phyloP scores from a whole-genome alignment of 2,329 filamentous ascomycete species.

The Curvularia sp. region DNA sequence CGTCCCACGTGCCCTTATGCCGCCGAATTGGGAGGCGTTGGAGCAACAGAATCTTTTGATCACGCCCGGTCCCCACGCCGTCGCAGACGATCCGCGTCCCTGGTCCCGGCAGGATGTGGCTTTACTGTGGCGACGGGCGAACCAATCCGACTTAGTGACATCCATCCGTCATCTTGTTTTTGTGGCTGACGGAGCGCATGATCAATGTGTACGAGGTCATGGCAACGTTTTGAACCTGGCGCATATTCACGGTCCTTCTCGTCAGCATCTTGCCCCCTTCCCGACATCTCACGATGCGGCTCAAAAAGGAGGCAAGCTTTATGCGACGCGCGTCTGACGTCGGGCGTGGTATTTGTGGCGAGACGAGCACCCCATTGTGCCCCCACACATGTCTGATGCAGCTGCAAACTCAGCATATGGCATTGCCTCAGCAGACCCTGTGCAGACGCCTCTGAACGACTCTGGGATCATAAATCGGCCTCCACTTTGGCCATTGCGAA shows the following conservation, averaged over 20 bases:
- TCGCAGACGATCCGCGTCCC: conserved; percentile 16
- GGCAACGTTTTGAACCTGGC: conserved; percentile 10
- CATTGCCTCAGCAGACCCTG: background rate
- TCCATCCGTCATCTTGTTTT: conserved; percentile 8
- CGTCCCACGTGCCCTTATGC: conserved; percentile 43
- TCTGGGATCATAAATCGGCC: background rate
- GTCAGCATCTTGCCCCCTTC: conserved; percentile 7
- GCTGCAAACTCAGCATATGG: background rate
- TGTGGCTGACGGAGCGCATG: conserved; percentile 6
- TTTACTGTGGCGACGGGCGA: conserved; percentile 30
- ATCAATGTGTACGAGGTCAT: conserved; percentile 5
- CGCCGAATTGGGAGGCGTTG: conserved; percentile 35
- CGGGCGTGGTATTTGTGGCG: conserved; percentile 26
- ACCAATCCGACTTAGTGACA: conserved; percentile 7
- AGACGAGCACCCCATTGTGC: conserved; percentile 18
- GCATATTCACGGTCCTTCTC: conserved; percentile 7
- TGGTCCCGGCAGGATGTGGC: conserved; percentile 21
- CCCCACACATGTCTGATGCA: conserved; percentile 9
- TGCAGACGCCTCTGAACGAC: background rate
- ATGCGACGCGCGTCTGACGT: conserved; percentile 37
- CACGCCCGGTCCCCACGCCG: conserved; percentile 27
- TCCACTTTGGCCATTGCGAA: conserved; percentile 7
- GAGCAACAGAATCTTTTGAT: conserved; percentile 33
- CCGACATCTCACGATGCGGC: conserved; percentile 19
- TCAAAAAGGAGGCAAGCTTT: background rate